Base-by-base conservation (phyloP, 176 grass and related monocot genomes). In the Zea luxurians region DNA sequence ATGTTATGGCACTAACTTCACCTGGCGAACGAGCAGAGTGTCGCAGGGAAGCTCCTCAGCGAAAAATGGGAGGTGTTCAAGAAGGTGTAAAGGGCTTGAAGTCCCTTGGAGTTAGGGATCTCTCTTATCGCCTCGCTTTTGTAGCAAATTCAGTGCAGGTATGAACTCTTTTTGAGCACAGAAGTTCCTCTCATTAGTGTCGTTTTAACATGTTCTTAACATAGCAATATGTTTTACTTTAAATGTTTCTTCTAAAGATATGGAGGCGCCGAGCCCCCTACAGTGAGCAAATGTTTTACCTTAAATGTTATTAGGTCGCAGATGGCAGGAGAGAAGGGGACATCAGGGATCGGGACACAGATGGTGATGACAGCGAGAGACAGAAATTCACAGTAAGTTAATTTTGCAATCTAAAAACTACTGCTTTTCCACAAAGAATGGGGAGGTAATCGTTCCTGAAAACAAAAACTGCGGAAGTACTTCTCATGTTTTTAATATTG, bases 11-110 rank as follows among this genome's bases (percentile, higher is more conserved):
- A 59, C 79, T 99, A 83, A 99, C 96, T 66, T 94, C 96, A 42
- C 92, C 96, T 75, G 96, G 92, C 58, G 96, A 99, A 79, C 92
- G 89, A 89, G 96, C 96, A 67, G 96, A 99, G 81, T 94, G 92
- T 83, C 86, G 85, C 13, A 80, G 96, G 55, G 92, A 99, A 86
- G 88, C 78, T 88, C 83, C 96, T 85, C 92, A 92, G 74, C 92
- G 86, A 17, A 93, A 88, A 53, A 99, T 85, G 64, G 80, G 77
- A 70, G 85, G 89, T 80, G 85, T 87, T 49, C 89, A 94, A 84
- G 96, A 92, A 89, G 96, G 96, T 76, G 81, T 99, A 54, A 95
- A 91, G 66, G 92, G 96, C 71, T 78, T 99, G 35, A 99, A 91
- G 72, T 79, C 88, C 79, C 83, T 99, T 61, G 96, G 96, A 48